phyloP scores from a whole-genome alignment of 139 green algal genomes.

The Chlamydomonas incerta region DNA sequence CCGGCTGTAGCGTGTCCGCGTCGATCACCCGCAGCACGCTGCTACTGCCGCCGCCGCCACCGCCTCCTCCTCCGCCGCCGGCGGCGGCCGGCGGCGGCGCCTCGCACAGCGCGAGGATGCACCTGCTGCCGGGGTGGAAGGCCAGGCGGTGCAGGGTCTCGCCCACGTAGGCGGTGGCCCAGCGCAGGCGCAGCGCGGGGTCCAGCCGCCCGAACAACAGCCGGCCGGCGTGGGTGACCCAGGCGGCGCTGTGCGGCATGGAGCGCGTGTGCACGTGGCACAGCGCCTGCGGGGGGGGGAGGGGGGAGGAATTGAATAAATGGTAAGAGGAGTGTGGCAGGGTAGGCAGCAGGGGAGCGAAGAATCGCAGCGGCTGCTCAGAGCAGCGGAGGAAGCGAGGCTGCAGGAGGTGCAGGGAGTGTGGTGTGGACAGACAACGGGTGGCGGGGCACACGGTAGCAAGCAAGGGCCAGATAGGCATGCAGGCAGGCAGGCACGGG shows the following conservation, averaged over 20 bases:
- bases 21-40: constrained; percentile 47
- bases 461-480: too few species aligned
- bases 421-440: too few species aligned
- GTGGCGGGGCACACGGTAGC: too few species aligned
- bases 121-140: constrained; percentile 44
- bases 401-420: too few species aligned
- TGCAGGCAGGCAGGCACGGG: too few species aligned
- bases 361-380: too few species aligned
- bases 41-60: neutral
- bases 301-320: too few species aligned
- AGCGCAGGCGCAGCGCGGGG: constrained; percentile 27
- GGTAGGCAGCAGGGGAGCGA: too few species aligned
- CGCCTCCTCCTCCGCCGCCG: neutral
- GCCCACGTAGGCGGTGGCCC: constrained; percentile 51
- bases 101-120: constrained; percentile 41
- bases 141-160: constrained; percentile 45
- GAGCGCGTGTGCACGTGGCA: constrained; percentile 26
- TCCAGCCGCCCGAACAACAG: constrained; percentile 51
- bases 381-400: too few species aligned
- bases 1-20: constrained; percentile 39
- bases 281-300: neutral
- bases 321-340: too few species aligned
- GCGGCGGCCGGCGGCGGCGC: neutral
- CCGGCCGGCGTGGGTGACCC: constrained; percentile 30
- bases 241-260: constrained; percentile 34